phyloP scores from a whole-genome alignment of 306 rosid genomes.

The Dalbergia oliveri region DNA sequence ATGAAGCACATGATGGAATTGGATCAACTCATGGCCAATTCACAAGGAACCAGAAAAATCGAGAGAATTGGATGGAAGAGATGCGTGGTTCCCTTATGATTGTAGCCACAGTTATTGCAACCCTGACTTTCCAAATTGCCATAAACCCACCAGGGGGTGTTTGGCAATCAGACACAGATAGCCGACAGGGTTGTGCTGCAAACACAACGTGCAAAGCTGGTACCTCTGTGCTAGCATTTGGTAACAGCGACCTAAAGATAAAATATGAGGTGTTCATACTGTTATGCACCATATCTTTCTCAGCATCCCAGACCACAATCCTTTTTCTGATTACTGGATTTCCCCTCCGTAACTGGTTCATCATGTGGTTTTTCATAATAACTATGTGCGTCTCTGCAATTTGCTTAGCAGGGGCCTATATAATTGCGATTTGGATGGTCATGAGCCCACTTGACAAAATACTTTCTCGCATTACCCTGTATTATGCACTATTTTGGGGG shows the following conservation, averaged over 20 bases:
- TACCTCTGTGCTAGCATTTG: constrained; percentile 2
- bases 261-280: too few relatives aligned
- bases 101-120: neutral
- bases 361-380: constrained; percentile 20
- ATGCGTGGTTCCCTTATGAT: constrained; percentile 43
- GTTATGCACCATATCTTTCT: too few relatives aligned
- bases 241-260: too few relatives aligned
- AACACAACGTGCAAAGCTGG: constrained; percentile 12
- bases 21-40: neutral
- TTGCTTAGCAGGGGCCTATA: constrained; percentile 36
- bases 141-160: constrained; percentile 43
- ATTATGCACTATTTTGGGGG: too few relatives aligned
- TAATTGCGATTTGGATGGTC: constrained; percentile 5
- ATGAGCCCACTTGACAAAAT: neutral
- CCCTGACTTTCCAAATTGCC: too few relatives aligned
- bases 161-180: constrained; percentile 28
- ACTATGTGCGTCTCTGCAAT: constrained; percentile 18
- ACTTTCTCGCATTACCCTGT: rapidly evolving
- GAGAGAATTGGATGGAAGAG: neutral
- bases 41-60: neutral
- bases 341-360: constrained; percentile 2
- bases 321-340: constrained; percentile 35
- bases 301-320: neutral
- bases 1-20: neutral
- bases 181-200: neutral